Percentiles rank a stretch among this genome's conserved stretches.
These are phyloP conservation scores for Petasospora fabianii DNA, from an alignment of 1,139 yeast genomes.

Conservation along the genomic window DNA sequence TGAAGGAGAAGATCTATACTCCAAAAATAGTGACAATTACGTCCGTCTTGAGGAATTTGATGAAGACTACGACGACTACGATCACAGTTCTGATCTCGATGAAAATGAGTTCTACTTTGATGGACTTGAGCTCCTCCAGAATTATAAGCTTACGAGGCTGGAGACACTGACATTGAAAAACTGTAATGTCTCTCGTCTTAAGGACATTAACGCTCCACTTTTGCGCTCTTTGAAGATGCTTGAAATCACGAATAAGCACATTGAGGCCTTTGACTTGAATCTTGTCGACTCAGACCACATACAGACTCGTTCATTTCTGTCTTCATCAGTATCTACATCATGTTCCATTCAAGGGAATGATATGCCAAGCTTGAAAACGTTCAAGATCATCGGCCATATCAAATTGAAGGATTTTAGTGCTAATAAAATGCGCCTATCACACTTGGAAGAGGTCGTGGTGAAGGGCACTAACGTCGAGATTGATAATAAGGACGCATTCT, in stretches of 20 bases:
- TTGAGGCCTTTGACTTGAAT: conserved; percentile 16
- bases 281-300: conserved; percentile 12
- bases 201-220: conserved; percentile 15
- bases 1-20: conserved; percentile 24
- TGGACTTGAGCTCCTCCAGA: conserved; percentile 25
- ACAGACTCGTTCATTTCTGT: conserved; percentile 7
- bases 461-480: conserved; percentile 19
- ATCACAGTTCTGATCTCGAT: conserved; percentile 25
- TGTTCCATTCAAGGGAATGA: conserved; percentile 7
- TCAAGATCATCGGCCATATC: conserved; percentile 15
- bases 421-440: conserved; percentile 3
- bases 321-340: conserved; percentile 13
- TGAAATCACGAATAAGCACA: conserved; percentile 19
- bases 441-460: conserved; percentile 8
- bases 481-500: conserved; percentile 8
- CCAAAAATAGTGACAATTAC: conserved; percentile 21
- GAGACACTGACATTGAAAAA: conserved; percentile 19
- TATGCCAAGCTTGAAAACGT: conserved; percentile 3
- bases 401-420: conserved; percentile 8
- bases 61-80: conserved; percentile 24
- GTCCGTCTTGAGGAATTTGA: conserved; percentile 11
- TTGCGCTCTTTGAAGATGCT: conserved; percentile 19
- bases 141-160: conserved; percentile 14
- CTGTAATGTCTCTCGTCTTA: conserved; percentile 21
- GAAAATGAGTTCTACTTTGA: conserved; percentile 27